Evolutionary conservation across 2,329 filamentous ascomycete genomes (phyloP).

Genomic region (Microsporum audouinii): DNA sequence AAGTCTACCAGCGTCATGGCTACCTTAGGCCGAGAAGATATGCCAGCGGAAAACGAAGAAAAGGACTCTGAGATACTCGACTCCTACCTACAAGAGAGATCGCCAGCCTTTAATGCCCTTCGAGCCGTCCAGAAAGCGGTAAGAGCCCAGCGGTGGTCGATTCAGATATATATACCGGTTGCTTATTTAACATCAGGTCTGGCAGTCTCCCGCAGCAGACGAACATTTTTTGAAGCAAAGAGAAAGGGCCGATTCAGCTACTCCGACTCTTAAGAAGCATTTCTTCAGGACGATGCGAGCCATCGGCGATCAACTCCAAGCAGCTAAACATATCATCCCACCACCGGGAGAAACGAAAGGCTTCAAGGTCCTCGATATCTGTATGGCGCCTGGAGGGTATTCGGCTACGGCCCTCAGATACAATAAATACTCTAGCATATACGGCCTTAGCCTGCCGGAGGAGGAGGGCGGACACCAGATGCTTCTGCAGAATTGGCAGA

Average conservation of each 20-base stretch:
- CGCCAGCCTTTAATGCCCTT: background rate
- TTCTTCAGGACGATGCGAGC: constrained; percentile 18
- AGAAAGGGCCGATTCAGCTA: constrained; percentile 12
- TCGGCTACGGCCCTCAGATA: constrained; percentile 26
- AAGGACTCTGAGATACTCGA: background rate
- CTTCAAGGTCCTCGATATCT: constrained; percentile 40
- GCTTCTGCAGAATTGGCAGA: constrained; percentile 17
- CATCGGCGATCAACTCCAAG: constrained; percentile 19
- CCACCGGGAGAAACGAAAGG: background rate
- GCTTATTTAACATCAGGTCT: background rate
- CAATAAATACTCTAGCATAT: constrained; percentile 28
- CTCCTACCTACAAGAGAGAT: constrained; percentile 1
- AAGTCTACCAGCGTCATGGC: background rate
- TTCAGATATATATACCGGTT: background rate
- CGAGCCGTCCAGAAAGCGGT: background rate
- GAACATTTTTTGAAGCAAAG: constrained; percentile 16
- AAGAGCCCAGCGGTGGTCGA: background rate
- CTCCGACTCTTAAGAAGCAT: background rate
- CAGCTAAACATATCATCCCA: constrained; percentile 12
- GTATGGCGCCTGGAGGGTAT: constrained; percentile 47
- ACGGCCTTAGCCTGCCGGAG: constrained; percentile 34
- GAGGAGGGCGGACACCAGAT: constrained; percentile 34
- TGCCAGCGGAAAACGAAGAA: background rate
- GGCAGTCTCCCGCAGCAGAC: constrained; percentile 6
- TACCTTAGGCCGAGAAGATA: background rate